Conservation (phyloP, 2,329 filamentous ascomycete species). For the Microcyclospora tardicrescens region DNA sequence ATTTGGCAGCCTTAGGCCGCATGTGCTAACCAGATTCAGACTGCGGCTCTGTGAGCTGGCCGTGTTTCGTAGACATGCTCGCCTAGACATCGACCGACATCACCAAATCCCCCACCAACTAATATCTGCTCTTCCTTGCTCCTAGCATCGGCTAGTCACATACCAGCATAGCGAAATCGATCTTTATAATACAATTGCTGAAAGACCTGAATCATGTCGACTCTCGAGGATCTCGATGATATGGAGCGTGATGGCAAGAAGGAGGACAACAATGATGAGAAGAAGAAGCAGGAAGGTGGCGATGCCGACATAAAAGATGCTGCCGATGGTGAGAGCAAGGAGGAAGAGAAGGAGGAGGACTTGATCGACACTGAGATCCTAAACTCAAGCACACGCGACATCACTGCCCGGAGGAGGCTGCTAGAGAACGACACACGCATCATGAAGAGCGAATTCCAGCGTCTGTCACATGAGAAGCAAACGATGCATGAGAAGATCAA, state of each 20-base stretch:
- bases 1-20: no score
- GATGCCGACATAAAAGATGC: constrained; percentile 90
- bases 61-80: neutral
- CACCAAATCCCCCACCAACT: neutral
- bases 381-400: constrained; percentile 84
- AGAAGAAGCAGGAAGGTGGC: constrained; percentile 42
- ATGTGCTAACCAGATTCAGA: neutral
- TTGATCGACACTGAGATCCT: constrained; percentile 89
- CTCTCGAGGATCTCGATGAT: constrained; percentile 82
- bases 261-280: constrained; percentile 45
- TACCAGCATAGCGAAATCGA: neutral
- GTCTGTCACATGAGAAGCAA: constrained; percentile 86
- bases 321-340: constrained; percentile 42
- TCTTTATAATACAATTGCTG: neutral
- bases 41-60: neutral
- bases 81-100: neutral
- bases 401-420: constrained; percentile 77
- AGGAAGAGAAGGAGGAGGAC: constrained; percentile 51
- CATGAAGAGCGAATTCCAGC: constrained; percentile 94
- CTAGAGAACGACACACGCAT: constrained; percentile 96
- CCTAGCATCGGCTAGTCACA: neutral
- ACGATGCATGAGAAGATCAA: constrained; percentile 98
- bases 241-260: constrained; percentile 70
- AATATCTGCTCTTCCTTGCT: neutral
- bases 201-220: constrained; percentile 55